Base-by-base conservation (phyloP, 352 stramenopile genomes). In the Phytophthora palmivora region DNA sequence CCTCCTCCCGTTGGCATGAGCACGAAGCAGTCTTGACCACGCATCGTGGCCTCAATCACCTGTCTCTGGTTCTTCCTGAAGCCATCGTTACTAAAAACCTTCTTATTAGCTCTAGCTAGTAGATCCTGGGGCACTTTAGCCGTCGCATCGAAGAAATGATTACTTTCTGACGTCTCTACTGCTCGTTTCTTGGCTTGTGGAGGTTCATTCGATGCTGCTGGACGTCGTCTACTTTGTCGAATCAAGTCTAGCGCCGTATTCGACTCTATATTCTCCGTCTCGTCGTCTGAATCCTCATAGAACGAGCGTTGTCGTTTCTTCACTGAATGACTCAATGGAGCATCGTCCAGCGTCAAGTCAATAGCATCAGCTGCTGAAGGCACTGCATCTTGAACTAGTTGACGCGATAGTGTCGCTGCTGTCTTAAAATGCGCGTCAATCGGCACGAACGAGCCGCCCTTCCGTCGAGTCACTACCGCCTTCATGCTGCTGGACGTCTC, bases 1-100 rank as follows among this genome's bases (percentile, higher is more conserved):
- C 89, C 89, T n/a, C 88, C 89, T 43, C 89, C 90, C 18, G 95
- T 98, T 44, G 92, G 88, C 95, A 98, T 98, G 33, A 98, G 78
- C 54, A 98, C 89, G 70, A 99, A 98, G 39, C 77, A 91, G 79
- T 98, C 93, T 39, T 97, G 63, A 19, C 84, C 84, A 28, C 70
- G 74, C 60, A 99, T 87, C 24, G 94, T 98, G 15, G 82, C 76
- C 60, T 98, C 84, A 21, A 99, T 96, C 38, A 98, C 94, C 41
- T 90, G 65, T 10, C 89, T 67, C 83, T 99, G 96, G 75, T 97
- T 91, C 58, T 89, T 81, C 24, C 96, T 83, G 76, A 98, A 99
- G 19, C 65, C 58, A 41, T 72, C 44, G 58, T 94, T 94, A 6
- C 83, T 79, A 45, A 94, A 94, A 12, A 94, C 68, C 24, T 72